Evolutionary conservation across 2,329 filamentous ascomycete species (phyloP), one percentile per base, ranked within the genome.

Genomic region (Arthrobotrys sphaeroides): DNA sequence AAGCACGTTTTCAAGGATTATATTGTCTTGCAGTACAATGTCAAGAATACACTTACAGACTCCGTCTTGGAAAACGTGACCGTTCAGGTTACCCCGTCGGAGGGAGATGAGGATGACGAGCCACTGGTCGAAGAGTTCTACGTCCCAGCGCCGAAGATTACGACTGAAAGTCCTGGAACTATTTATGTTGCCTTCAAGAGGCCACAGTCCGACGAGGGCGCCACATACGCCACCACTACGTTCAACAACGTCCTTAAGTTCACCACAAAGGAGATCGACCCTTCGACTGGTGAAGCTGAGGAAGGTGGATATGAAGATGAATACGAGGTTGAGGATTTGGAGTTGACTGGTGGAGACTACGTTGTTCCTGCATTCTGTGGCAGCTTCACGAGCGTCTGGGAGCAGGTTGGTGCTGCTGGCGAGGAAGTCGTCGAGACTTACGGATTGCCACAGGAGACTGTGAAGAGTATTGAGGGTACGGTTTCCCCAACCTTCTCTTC

Each of bases 1-100:
- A 99, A 99, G 86, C 95, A 99, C 82, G 89, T 99, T 80, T 99
- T 97, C 89, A 96, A 96, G 84, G 92, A 97, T 82, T 92, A 98
- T 81, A 86, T 99, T 81, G 94, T 99, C 33, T 85, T 99, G 65
- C 95, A 99, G 82, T 99, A 95, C 83, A 92, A 98, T 82, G 90
- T 99, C 83, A 98, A 96, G 87, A 99, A 99, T 85, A 99, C 95
- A 1, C 87, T 99, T 9, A 90, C 92, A 10, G 92, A 94, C 76
- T 96, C 93, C 13, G 88, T 99, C 26, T 86, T 98, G 33, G 93
- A 97, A 82, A 92, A 96, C 77, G 93, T 96, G 13, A 93, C 92
- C 0, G 89, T 97, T 40, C 87, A 94, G 16, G 91, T 91, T 28
- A 90, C 90, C 0, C 91, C 96, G 38, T 91, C 95, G 64, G 94